Base-by-base conservation (phyloP, 306 rosid species). In the Medicago arabica region DNA sequence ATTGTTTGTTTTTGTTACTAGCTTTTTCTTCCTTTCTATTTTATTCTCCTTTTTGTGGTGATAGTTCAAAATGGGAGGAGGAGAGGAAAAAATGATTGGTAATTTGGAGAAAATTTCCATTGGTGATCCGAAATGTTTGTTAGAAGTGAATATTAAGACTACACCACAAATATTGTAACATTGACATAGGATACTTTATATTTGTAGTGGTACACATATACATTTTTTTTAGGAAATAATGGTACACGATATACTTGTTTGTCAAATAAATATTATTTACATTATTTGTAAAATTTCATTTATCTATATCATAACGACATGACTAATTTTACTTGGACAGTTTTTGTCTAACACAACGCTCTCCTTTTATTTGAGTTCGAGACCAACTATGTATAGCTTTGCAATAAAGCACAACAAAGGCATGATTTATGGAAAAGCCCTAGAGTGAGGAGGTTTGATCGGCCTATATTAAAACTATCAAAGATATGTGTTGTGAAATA, bases 71-170 rank as follows among this genome's bases (percentile, higher is more conserved):
- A 50, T 50, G 61, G 43, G 62, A 50, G 75, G 75, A 50, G 61
- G 74, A 50, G 75, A 69, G 47, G 13, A 61, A 61, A 69, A 50
- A 50, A 16, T 16, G 58, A 34, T 9, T 50, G 31, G 62, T 50
- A 11, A 50, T 16, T 69, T 50, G 17, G 17, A 50, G 75, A 50
- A 16, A 69, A 50, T 6, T 69, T 69, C 75, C 31, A 14, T 55
- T 50, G 75, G 75, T 31, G 62, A 69, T 51, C 75, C 62, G 74
- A 55, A 69, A 69, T 69, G 47, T 50, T 28, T 69, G 74, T 69
- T 50, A 31, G 55, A 44, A 68, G 72, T 21, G 72, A 68, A 68
- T 14, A 1, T 68, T 16, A 44, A 11, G 11, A 23, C 10, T 41
- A 25, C 73, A 46, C 36, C 58, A 68, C 41, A 15, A 18, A 41